Evolutionary conservation across 371 early-diverging fungal species (phyloP), one percentile per base, ranked within the genome.

Genomic region (Syncephalastrum sp.): DNA sequence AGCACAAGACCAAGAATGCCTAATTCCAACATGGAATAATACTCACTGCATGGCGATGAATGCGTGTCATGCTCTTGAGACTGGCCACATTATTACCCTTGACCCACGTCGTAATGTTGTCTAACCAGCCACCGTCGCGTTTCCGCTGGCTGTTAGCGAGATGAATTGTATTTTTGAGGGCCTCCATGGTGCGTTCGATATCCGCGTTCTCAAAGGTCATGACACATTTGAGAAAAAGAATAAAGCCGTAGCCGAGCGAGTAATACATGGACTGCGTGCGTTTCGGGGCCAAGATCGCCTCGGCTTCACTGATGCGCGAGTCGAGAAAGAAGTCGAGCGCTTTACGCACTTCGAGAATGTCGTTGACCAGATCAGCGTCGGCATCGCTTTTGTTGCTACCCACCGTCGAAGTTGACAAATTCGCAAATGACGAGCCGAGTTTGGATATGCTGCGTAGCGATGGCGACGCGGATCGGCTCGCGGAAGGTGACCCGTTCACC

Each of bases 131-230:
- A 7, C 42, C 52, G 14, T 72, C 72, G 41, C 60, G 61, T 66
- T 83, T 90, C 19, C 89, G 78, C 25, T 71, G 65, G 21, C 61
- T 55, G 44, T 50, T 53, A 0, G 88, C 78, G 19, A 85, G 56
- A 15, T 82, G 79, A 14, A 89, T 70, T 0, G 89, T 79, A 29
- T 70, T 67, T 41, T 82, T 74, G 14, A 88, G 69, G 0, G 82
- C 76, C n/a, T 78, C 75, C n/a, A 80, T 65, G 0, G 92, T 87
- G 0, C 56, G 55, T n/a, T 74, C 54, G 46, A 91, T 77, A 48
- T 89, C 87, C 17, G 76, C 62, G 29, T 66, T 65, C 45, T 91
- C 86, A 59, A 91, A 91, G 23, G 92, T 87, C 86, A 91, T 86
- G 65, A 82, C 68, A 8, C 84, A 82, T 42, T 86, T 83, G 12